Evolutionary conservation across 1,284 basidiomycete species (phyloP), one percentile per base, ranked within the genome.

Genomic region (Apiotrichum siamense): DNA sequence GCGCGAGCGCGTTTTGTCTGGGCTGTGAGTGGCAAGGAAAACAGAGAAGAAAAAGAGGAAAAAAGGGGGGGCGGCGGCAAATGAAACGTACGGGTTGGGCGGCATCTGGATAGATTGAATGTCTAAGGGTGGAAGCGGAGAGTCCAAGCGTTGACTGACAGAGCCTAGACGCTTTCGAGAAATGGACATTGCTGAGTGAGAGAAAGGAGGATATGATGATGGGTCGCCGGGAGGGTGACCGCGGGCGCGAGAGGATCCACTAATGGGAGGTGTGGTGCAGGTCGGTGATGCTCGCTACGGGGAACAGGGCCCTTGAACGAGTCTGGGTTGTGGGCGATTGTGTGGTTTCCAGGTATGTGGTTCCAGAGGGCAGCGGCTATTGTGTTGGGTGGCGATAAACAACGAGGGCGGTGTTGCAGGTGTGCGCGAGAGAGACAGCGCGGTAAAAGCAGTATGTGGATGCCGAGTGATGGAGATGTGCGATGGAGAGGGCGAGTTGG

Each of bases 51-150:
- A 31, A 15, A 7, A 15, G 15, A 31, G 29, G 9, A 31, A 31
- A 7, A 9, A 7, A 31, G 15, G 9, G 10, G 1, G 44, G 23
- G 11, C 7, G 20, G 23, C 4, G 24, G 10, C 29, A 21, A 7
- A 13, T 33, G 26, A 26, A n/a, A 66, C 70, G 56, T 44, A 73
- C 70, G 67, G 69, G 49, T 73, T 67, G 15, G 63, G 60, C 13
- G 70, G 70, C 70, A 73, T 73, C 44, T 69, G 67, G 33, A 73
- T 73, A 24, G 64, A 66, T 55, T 69, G 66, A 10, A 69, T 71
- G 44, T 73, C 70, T 32, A 73, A 49, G 15, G 64, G 69, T 4
- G 69, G 58, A 9, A 70, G 52, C 13, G 59, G 53, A n/a, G 57
- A 54, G 29, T 67, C 62, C 45, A 63, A 60, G n/a, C 62, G 58